Percentiles rank a stretch among this genome's conserved stretches.
Conservation (phyloP, 371 early-diverging fungal genomes). For the Phascolomyces articulosus region DNA sequence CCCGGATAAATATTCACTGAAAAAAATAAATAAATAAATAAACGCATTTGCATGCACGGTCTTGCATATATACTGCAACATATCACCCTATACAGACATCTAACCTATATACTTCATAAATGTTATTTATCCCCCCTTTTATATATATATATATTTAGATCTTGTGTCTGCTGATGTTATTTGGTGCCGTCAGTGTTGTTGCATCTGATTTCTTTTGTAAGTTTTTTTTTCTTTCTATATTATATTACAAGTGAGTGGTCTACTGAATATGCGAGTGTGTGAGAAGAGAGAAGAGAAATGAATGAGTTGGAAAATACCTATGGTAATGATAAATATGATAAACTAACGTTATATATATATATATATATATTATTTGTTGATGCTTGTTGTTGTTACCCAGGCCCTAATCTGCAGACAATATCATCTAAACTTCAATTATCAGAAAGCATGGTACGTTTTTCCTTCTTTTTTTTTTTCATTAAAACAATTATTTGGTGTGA, state of each 20-base stretch:
- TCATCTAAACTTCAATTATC: constrained; percentile 53
- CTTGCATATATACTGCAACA: constrained; percentile 2
- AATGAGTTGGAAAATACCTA: no score
- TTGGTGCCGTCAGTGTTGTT: constrained; percentile 68
- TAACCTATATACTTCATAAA: neutral
- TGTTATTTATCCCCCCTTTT: neutral
- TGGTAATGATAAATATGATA: neutral
- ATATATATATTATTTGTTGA: neutral
- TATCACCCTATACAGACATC: no score
- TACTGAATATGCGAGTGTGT: neutral
- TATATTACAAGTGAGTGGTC: no score
- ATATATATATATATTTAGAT: constrained; percentile 17
- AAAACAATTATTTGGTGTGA: neutral
- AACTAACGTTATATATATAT: neutral
- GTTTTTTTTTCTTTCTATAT: no score
- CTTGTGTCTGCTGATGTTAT: constrained; percentile 40
- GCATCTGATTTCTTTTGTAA: constrained; percentile 77
- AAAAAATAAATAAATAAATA: neutral
- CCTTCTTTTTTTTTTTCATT: no score
- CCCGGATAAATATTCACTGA: no score
- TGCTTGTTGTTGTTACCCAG: constrained; percentile 6
- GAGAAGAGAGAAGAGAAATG: neutral
- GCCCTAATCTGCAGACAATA: constrained; percentile 28
- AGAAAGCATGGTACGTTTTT: constrained; percentile 61
- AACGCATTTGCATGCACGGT: neutral